phyloP scores from a whole-genome alignment of 2,329 filamentous ascomycete genomes.

The Colletotrichum sublineola region DNA sequence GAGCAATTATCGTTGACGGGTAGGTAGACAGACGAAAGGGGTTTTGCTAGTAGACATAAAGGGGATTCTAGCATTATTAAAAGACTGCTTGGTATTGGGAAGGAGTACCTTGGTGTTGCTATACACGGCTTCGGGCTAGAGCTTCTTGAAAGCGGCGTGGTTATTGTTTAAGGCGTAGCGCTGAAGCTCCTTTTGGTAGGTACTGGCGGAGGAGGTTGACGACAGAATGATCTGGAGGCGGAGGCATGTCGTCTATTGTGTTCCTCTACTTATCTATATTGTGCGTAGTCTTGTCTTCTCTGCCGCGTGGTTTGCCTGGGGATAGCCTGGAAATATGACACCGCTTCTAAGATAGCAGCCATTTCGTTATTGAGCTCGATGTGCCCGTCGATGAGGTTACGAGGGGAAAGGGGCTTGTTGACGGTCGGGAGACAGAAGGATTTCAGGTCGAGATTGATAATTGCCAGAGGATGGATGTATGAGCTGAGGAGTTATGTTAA shows the following conservation, averaged over 20 bases:
- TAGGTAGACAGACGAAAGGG: no score
- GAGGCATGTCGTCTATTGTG: conserved; percentile 44
- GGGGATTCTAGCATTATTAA: conserved; percentile 60
- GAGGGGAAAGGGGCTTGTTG: conserved; percentile 48
- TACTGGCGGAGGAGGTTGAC: conserved; percentile 53
- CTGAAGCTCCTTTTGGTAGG: conserved; percentile 56
- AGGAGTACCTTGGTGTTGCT: conserved; percentile 63
- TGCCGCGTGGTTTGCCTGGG: conserved; percentile 33
- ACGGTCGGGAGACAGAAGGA: no score
- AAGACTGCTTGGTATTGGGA: conserved; percentile 68
- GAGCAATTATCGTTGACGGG: no score
- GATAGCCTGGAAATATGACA: conserved; percentile 32
- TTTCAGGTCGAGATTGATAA: no score
- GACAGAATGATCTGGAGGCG: conserved; percentile 45
- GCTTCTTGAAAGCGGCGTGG: conserved; percentile 70
- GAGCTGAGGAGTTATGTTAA: no score
- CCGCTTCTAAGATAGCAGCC: conserved; percentile 54
- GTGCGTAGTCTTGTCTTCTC: conserved; percentile 40
- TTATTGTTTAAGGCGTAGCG: conserved; percentile 70
- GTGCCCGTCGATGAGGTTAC: conserved; percentile 63
- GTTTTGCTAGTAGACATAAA: conserved; percentile 43
- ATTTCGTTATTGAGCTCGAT: conserved; percentile 64
- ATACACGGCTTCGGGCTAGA: conserved; percentile 67
- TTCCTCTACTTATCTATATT: conserved; percentile 45
- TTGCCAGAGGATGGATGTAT: no score